These are phyloP conservation scores for Chlorophyllum brunneum DNA, from an alignment of 768 basidiomycete genomes.

Conservation along the genomic window DNA sequence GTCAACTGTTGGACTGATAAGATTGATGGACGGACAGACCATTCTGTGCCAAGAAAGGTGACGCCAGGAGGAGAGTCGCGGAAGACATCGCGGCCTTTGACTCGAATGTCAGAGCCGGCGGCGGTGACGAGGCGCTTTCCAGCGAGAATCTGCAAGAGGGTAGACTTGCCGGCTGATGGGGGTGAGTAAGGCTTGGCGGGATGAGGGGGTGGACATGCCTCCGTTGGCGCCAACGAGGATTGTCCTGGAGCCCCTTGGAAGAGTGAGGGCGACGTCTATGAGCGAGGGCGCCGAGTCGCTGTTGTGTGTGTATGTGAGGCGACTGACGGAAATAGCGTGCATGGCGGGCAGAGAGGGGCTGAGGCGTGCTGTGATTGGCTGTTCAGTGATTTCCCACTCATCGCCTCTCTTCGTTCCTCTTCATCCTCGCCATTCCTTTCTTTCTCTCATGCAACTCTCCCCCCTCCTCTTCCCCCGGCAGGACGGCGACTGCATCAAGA, in stretches of 20 bases:
- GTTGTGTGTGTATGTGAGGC: conserved; percentile 58
- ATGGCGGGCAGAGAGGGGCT: conserved; percentile 1
- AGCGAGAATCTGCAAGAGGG: conserved; percentile 88
- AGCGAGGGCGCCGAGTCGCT: conserved; percentile 48
- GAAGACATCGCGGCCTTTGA: conserved; percentile 87
- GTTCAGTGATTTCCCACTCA: conserved; percentile 7
- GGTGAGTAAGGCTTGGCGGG: conserved; percentile 13
- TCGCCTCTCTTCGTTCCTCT: conserved; percentile 6
- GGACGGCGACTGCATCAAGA: conserved; percentile 36
- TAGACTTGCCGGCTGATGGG: conserved; percentile 84
- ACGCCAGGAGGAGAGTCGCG: conserved; percentile 79
- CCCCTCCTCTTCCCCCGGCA: conserved; percentile 35
- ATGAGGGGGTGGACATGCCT: conserved; percentile 44
- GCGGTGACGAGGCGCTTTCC: conserved; percentile 77
- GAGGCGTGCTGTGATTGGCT: not conserved
- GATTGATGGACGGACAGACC: conserved; percentile 43
- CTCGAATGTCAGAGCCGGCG: conserved; percentile 51
- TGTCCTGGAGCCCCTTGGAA: conserved; percentile 76
- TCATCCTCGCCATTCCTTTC: conserved; percentile 16
- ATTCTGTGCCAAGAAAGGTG: conserved; percentile 91
- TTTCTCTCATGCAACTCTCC: conserved; percentile 21
- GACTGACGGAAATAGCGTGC: conserved; percentile 38
- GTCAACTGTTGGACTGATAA: not conserved
- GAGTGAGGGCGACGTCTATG: conserved; percentile 54
- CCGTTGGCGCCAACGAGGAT: conserved; percentile 93